These are phyloP conservation scores for Chaetomium sp. DNA, from an alignment of 2,329 filamentous ascomycete genomes.

Conservation along the genomic window DNA sequence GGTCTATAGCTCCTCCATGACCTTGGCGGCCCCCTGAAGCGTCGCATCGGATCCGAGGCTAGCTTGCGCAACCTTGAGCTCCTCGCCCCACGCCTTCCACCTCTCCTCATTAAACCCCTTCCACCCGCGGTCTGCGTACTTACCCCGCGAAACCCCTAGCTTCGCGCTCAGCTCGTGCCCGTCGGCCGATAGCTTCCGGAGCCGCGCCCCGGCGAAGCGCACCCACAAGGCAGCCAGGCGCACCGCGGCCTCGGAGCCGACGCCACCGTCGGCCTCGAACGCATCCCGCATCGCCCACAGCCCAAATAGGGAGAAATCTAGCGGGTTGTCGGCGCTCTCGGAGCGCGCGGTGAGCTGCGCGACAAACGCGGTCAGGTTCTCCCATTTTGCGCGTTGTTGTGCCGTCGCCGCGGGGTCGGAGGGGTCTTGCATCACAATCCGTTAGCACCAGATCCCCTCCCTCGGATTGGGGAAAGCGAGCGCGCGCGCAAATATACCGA, in stretches of 20 bases:
- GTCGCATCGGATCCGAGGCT: background rate
- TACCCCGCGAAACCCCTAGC: constrained; percentile 28
- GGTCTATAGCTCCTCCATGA: constrained; percentile 2
- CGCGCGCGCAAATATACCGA: constrained; percentile 30
- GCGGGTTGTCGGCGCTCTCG: constrained; percentile 19
- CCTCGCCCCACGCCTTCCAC: constrained; percentile 35
- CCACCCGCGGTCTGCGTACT: constrained; percentile 34
- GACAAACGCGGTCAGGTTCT: constrained; percentile 35
- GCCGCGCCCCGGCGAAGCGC: constrained; percentile 24
- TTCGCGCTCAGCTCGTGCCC: constrained; percentile 25
- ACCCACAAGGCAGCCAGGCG: constrained; percentile 36
- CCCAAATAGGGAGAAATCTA: constrained; percentile 37
- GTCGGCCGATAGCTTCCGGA: constrained; percentile 29
- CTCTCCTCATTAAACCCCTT: constrained; percentile 37
- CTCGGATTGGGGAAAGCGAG: background rate
- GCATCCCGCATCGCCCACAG: constrained; percentile 38
- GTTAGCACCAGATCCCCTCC: background rate
- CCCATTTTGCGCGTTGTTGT: constrained; percentile 24
- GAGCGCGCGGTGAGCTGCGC: constrained; percentile 36
- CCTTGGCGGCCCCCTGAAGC: constrained; percentile 7
- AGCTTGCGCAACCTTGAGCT: constrained; percentile 24
- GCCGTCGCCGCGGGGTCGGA: constrained; percentile 26
- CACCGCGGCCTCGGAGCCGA: constrained; percentile 24
- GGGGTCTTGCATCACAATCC: constrained; percentile 25
- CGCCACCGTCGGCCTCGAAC: constrained; percentile 32